phyloP scores from a whole-genome alignment of 345 rosid genomes.

The Syzygium grande region DNA sequence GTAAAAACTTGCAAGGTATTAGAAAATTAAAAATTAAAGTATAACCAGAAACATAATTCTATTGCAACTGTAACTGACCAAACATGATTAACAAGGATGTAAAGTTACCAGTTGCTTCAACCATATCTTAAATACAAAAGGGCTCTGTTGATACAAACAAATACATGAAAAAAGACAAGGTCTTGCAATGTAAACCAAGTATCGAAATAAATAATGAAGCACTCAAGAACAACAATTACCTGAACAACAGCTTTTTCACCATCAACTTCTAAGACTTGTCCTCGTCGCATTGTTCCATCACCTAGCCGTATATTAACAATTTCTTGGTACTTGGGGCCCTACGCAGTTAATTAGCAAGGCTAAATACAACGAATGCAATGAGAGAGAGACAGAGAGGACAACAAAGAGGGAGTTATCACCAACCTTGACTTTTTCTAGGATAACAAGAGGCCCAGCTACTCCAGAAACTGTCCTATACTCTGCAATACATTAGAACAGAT shows the following conservation, averaged over 20 bases:
- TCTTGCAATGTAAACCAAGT: background rate
- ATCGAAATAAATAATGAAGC: background rate
- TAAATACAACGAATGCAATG: background rate
- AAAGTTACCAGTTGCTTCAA: background rate
- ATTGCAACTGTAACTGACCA: background rate
- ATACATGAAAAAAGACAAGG: background rate
- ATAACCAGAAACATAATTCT: background rate
- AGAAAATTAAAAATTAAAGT: background rate
- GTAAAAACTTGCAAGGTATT: background rate
- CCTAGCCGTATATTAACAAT: constrained; percentile 94
- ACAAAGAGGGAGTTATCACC: background rate
- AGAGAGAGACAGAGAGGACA: background rate
- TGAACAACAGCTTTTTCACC: constrained; percentile 99
- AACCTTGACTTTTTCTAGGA: constrained; percentile 94
- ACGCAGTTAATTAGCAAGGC: background rate
- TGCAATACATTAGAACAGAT: constrained; percentile 13
- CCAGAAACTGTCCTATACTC: constrained; percentile 97
- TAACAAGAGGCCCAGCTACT: constrained; percentile 96
- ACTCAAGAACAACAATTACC: constrained; percentile 22
- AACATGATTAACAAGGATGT: background rate
- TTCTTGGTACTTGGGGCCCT: constrained; percentile 98
- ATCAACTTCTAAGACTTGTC: constrained; percentile 96
- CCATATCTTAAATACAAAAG: background rate
- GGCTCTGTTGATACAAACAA: background rate
- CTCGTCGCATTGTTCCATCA: constrained; percentile 89